These are phyloP conservation scores for Coccomyxa subellipsoidea DNA, from an alignment of 163 green algal genomes.

Conservation along the genomic window DNA sequence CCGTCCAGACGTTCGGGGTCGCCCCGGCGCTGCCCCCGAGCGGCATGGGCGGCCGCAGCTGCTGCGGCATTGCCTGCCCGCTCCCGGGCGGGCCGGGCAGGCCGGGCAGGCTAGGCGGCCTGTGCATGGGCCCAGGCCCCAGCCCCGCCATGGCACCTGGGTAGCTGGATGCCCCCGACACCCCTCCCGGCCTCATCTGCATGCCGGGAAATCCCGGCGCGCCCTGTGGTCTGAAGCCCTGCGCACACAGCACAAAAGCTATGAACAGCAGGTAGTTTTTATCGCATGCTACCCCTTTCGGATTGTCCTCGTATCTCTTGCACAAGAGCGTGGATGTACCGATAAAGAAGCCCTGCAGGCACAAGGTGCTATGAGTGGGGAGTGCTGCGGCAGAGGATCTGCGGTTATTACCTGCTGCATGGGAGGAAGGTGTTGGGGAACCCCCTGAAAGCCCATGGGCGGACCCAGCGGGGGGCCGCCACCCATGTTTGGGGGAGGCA, in stretches of 20 bases:
- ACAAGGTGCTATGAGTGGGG: no score
- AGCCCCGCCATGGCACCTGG: neutral
- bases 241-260: neutral
- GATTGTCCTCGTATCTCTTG: no score
- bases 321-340: no score
- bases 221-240: neutral
- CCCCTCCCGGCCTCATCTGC: neutral
- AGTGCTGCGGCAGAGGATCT: neutral
- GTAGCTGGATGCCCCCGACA: slow-evolving; percentile 1
- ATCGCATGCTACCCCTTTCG: no score
- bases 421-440: neutral
- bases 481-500: neutral
- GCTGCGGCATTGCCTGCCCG: neutral
- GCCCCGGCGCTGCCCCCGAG: slow-evolving; percentile 18
- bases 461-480: slow-evolving; percentile 6
- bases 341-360: no score
- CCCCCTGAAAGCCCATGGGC: slow-evolving; percentile 4
- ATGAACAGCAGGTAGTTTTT: neutral
- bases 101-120: neutral
- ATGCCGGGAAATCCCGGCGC: neutral
- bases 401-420: neutral
- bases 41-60: neutral
- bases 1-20: slow-evolving; percentile 62
- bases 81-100: neutral
- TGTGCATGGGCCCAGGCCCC: neutral